Base-by-base conservation (phyloP, 1,284 basidiomycete species). In the Rhizoctonia solani region DNA sequence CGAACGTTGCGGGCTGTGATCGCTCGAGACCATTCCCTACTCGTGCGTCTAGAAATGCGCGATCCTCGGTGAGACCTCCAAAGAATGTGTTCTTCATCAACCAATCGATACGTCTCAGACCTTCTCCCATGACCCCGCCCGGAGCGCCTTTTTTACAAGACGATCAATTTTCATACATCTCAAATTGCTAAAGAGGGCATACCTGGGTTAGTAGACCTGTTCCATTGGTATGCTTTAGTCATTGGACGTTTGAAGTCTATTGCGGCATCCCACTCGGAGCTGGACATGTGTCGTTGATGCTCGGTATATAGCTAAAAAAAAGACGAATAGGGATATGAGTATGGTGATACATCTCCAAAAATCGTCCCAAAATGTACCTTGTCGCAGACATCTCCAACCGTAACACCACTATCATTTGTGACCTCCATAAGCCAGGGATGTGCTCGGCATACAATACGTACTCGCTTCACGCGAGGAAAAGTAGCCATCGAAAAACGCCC, bases 391-490 rank as follows among this genome's bases (percentile, higher is more conserved):
- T 71, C 68, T 19, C 58, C 66, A 39, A 69, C 69, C 23, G 70
- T 71, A 14, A 71, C 58, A 30, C 58, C 59, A 27, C 49, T 44
- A n/a, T 67, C 68, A 27, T 66, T 68, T 9, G 59, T 32, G 42
- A 71, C 61, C 30, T 71, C 70, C 50, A 71, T 71, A 14, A 71
- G 50, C 70, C 70, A 71, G n/a, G 69, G 66, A 29, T 59, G 59
- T 34, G n/a, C 49, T 41, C 63, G 68, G 29, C 66, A 68, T 29
- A 69, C 25, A 14, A 71, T 44, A 29, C 70, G 70, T n/a, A 71
- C 47, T 16, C 67, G 66, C 34, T 67, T 69, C 9, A 69, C 55
- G 16, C 70, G 70, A 16, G 70, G 70, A 54, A 71, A 71, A 1
- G 70, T 71, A 29, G 70, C 70, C 59, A 65, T 65, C 37, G 59